phyloP scores from a whole-genome alignment of 2,329 filamentous ascomycete species.

The Tolypocladium pustulatum region DNA sequence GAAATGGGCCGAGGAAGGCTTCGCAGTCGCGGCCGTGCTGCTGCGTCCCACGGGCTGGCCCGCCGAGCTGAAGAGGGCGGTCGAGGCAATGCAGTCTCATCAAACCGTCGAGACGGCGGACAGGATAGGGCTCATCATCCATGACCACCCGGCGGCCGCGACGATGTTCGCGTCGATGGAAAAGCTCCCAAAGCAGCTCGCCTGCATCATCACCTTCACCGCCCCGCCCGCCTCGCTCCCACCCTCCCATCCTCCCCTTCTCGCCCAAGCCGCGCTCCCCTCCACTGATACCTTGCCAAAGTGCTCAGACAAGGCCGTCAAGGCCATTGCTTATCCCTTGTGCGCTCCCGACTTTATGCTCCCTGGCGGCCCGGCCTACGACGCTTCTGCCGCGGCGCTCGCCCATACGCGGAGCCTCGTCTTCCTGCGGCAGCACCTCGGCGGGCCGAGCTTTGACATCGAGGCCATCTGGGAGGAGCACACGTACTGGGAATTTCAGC shows the following conservation, averaged over 20 bases:
- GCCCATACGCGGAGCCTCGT: conserved; percentile 54
- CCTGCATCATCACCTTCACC: not conserved
- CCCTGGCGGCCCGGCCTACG: conserved; percentile 38
- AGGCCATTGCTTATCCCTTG: conserved; percentile 15
- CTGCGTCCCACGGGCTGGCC: not conserved
- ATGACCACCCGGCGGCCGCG: not conserved
- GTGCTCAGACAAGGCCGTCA: not conserved
- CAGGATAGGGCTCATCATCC: not conserved
- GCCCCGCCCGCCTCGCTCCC: not conserved
- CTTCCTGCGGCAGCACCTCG: conserved; percentile 53
- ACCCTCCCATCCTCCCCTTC: not conserved
- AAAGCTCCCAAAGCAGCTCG: not conserved
- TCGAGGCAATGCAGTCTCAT: not conserved
- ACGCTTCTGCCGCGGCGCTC: conserved; percentile 41
- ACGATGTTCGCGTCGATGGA: not conserved
- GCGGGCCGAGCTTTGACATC: conserved; percentile 60
- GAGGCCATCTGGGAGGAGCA: conserved; percentile 74
- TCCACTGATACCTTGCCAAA: not conserved
- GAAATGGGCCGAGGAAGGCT: conserved; percentile 27
- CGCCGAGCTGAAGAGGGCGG: not conserved
- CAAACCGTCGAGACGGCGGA: not conserved
- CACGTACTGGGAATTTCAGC: conserved; percentile 57
- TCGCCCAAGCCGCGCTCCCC: not conserved
- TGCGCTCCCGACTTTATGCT: conserved; percentile 27
- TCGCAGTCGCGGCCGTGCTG: conserved; percentile 15